Evolutionary conservation across 371 early-diverging fungal genomes (phyloP).

Genomic region (Mucor lusitanicus): DNA sequence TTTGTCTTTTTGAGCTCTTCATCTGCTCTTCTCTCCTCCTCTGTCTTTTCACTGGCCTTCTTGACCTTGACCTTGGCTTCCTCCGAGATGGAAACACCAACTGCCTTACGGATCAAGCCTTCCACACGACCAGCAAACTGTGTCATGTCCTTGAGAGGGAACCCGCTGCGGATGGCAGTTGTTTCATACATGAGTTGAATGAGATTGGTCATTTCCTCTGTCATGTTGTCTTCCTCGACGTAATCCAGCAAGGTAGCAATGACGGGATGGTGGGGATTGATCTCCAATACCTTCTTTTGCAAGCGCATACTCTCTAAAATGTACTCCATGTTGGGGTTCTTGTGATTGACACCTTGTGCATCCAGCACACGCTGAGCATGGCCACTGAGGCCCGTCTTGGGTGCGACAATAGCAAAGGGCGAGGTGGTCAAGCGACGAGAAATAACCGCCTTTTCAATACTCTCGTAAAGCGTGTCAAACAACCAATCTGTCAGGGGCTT

Average conservation of each 20-base stretch:
- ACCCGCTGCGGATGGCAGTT: slow-evolving; percentile 78
- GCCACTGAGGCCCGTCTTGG: slow-evolving; percentile 76
- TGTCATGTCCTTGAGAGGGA: slow-evolving; percentile 58
- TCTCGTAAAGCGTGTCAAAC: slow-evolving; percentile 57
- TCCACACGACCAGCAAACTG: slow-evolving; percentile 75
- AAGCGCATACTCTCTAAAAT: slow-evolving; percentile 59
- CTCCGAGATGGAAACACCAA: slow-evolving; percentile 62
- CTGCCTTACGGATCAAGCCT: slow-evolving; percentile 61
- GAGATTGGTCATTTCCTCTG: slow-evolving; percentile 58
- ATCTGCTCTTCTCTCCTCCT: slow-evolving; percentile 39
- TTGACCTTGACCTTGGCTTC: slow-evolving; percentile 54
- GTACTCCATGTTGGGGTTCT: slow-evolving; percentile 52
- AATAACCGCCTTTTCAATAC: slow-evolving; percentile 76
- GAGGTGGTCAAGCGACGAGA: slow-evolving; percentile 77
- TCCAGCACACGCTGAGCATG: slow-evolving; percentile 86
- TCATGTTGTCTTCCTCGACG: slow-evolving; percentile 46
- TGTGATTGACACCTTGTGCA: slow-evolving; percentile 57
- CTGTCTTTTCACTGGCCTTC: slow-evolving; percentile 43
- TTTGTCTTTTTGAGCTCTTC: slow-evolving; percentile 32
- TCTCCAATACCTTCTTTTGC: slow-evolving; percentile 81
- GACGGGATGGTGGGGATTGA: slow-evolving; percentile 82
- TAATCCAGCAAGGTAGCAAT: slow-evolving; percentile 59
- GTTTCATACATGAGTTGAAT: slow-evolving; percentile 76
- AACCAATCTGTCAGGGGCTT: slow-evolving; percentile 72
- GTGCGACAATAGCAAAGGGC: slow-evolving; percentile 75